Conservation (phyloP, 2,329 filamentous ascomycete genomes). For the Trichoderma guizhouense region DNA sequence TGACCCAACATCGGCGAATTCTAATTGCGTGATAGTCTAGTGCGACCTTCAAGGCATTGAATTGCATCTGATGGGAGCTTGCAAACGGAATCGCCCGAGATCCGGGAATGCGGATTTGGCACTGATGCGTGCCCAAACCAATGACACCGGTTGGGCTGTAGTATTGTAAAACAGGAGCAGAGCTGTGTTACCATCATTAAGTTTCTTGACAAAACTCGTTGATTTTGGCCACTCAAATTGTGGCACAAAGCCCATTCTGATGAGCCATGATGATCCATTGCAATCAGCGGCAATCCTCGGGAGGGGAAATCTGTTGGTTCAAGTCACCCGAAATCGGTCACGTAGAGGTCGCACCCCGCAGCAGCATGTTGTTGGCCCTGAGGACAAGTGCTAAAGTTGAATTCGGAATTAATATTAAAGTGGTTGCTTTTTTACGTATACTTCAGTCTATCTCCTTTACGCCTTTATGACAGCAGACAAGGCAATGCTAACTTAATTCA, state of each 20-base stretch:
- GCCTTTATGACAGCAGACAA: neutral
- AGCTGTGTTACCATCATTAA: neutral
- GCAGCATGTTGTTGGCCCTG: neutral
- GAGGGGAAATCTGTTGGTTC: neutral
- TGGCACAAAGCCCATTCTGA: neutral
- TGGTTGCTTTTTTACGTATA: fast-evolving
- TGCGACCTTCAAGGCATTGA: neutral
- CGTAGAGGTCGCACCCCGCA: neutral
- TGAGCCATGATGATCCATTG: neutral
- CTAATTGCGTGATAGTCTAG: neutral
- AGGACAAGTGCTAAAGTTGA: neutral
- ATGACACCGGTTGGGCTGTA: neutral
- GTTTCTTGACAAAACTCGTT: no score
- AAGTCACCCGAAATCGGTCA: neutral
- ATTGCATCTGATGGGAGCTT: neutral
- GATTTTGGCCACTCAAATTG: neutral
- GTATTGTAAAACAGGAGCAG: neutral
- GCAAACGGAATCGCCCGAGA: neutral
- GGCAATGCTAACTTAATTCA: neutral
- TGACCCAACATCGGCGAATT: neutral
- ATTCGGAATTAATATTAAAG: neutral
- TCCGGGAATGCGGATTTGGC: neutral
- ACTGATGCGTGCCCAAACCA: neutral
- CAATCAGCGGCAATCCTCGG: neutral
- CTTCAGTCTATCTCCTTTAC: neutral